phyloP scores from a whole-genome alignment of 306 rosid species.

The Vigna nakashimae region DNA sequence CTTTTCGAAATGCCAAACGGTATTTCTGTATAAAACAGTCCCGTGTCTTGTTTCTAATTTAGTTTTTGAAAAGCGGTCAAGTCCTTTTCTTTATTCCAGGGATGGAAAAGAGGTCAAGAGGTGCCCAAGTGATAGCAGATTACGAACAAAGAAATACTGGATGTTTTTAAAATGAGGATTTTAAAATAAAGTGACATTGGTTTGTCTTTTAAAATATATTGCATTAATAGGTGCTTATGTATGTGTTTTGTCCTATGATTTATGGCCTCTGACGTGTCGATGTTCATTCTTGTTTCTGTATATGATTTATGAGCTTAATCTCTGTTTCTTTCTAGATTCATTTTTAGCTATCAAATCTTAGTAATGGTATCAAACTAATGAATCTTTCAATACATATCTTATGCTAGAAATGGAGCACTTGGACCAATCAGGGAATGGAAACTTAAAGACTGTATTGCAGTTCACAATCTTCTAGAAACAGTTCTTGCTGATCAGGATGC shows the following conservation, averaged over 20 bases:
- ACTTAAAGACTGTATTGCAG: slow-evolving; percentile 77
- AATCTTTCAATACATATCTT: slow-evolving; percentile 35
- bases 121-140: background rate
- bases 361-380: background rate
- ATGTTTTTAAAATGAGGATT: background rate
- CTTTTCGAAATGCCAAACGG: background rate
- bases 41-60: slow-evolving; percentile 9
- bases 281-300: slow-evolving; percentile 12
- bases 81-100: background rate
- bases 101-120: background rate
- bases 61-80: background rate
- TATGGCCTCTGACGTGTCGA: background rate
- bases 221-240: background rate
- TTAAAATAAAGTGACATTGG: background rate
- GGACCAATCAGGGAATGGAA: slow-evolving; percentile 78
- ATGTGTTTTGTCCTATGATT: too few species aligned
- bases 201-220: background rate
- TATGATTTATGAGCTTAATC: slow-evolving; percentile 8
- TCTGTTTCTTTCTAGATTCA: slow-evolving; percentile 14
- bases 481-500: slow-evolving; percentile 67
- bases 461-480: slow-evolving; percentile 78
- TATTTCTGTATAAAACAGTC: background rate
- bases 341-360: background rate
- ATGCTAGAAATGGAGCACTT: slow-evolving; percentile 71
- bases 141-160: background rate